These are phyloP conservation scores for Cornus kousa DNA, from an alignment of 148 eudicot species.

Conservation along the genomic window DNA sequence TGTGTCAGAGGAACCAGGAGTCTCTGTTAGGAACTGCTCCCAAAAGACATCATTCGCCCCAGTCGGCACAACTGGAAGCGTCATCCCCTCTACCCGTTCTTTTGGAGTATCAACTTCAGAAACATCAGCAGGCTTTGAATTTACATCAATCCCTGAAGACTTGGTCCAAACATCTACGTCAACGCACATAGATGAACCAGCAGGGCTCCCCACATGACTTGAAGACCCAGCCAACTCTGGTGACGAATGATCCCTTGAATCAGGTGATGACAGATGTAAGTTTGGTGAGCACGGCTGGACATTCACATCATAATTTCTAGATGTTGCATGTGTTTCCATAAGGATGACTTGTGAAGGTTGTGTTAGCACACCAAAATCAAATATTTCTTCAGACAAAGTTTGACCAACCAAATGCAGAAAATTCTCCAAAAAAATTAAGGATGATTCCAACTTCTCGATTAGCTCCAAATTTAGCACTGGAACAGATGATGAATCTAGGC, in stretches of 20 bases:
- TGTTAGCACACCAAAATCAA: conserved; percentile 15
- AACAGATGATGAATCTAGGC: conserved; percentile 13
- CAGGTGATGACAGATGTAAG: conserved; percentile 15
- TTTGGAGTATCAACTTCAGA: conserved; percentile 2
- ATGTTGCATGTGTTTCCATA: conserved; percentile 21
- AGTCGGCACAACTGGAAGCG: conserved; percentile 10
- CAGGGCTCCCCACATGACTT: conserved; percentile 22
- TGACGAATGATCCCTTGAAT: conserved; percentile 29
- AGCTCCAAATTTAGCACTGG: conserved; percentile 21
- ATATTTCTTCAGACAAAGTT: conserved; percentile 9
- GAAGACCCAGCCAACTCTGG: conserved; percentile 26
- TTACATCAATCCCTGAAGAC: conserved; percentile 30
- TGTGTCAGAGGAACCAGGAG: conserved; percentile 29
- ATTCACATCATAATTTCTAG: conserved; percentile 29
- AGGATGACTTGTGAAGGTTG: conserved; percentile 18
- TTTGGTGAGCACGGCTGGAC: conserved; percentile 18
- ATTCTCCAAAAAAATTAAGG: conserved; percentile 35
- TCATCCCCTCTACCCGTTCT: conserved; percentile 1
- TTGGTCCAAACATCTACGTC: conserved; percentile 22
- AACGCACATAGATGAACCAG: conserved; percentile 20
- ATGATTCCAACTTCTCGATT: conserved; percentile 34
- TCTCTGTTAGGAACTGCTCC: conserved; percentile 50
- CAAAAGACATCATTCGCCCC: conserved; percentile 46
- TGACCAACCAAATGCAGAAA: conserved; percentile 19
- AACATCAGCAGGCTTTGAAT: conserved; percentile 22